Percentiles rank a stretch among this genome's conserved stretches.
These are phyloP conservation scores for Talaromyces sp. DNA, from an alignment of 2,329 filamentous ascomycete species.

Conservation along the genomic window DNA sequence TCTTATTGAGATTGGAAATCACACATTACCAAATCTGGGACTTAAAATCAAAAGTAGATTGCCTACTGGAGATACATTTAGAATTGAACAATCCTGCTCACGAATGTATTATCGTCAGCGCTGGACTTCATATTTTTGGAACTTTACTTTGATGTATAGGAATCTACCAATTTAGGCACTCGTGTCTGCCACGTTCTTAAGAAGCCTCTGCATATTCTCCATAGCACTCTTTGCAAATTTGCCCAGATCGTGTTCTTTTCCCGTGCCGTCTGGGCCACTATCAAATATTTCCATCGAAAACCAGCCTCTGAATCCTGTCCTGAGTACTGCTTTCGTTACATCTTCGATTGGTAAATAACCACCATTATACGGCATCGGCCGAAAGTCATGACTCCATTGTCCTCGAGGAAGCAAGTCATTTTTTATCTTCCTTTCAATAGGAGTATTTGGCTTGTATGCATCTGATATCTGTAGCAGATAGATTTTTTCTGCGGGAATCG, in stretches of 20 bases:
- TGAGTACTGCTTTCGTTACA: conserved; percentile 62
- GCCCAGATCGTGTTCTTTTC: conserved; percentile 49
- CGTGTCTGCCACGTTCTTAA: conserved; percentile 30
- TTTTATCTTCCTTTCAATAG: conserved; percentile 53
- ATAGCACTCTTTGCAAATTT: conserved; percentile 53
- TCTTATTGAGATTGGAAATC: neutral
- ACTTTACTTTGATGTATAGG: neutral
- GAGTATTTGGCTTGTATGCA: conserved; percentile 61
- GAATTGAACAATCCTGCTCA: neutral
- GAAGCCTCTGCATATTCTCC: conserved; percentile 46
- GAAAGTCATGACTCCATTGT: conserved; percentile 68
- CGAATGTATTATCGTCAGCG: neutral
- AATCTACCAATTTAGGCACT: conserved; percentile 1
- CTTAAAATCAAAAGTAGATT: neutral
- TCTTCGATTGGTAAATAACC: conserved; percentile 68
- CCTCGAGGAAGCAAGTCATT: conserved; percentile 59
- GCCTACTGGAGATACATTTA: neutral
- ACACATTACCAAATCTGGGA: too few species aligned
- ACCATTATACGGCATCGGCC: conserved; percentile 66
- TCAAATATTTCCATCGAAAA: conserved; percentile 71
- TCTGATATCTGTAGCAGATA: conserved; percentile 73
- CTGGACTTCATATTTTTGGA: neutral
- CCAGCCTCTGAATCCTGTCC: conserved; percentile 65
- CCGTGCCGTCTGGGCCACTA: conserved; percentile 53
- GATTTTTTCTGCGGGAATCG: conserved; percentile 66